Evolutionary conservation across 2,329 filamentous ascomycete species (phyloP), one percentile per base, ranked within the genome.

Genomic region (Aspergillus sclerotialis): DNA sequence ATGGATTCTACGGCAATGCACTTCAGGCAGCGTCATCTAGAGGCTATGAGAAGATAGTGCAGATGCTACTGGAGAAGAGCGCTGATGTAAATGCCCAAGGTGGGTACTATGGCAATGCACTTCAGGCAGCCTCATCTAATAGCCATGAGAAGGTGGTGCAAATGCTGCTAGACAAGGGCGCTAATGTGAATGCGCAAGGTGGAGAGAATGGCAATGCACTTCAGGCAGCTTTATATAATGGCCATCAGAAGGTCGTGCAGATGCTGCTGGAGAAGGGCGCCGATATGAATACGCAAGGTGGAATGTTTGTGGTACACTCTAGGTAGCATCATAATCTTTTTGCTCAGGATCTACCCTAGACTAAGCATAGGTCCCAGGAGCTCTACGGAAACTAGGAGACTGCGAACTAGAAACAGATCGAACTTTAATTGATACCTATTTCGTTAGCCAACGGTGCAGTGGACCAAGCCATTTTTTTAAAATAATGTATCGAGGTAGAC

Each of bases 141-240:
- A 41, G 41, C 13, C 10, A 40, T 12, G 27, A 32, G n/a, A 24
- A 36, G 6, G 33, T 40, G 19, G 39, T 48, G 5, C 35, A 40
- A 14, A 14, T 44, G 9, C 36, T 50, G 3, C 16, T 48, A 4
- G 32, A 35, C 4, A 39, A 32, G 15, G 44, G 43, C 2, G 44
- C 32, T 30, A 31, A 38, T 32, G 31, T 46, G 16, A 36, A 48
- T 26, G 28, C 32, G 7, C 11, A 29, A 28, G 29, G 32, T 27
- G 30, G 33, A 16, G 2, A 4, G 1, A 16, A 39, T 18, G 41
- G 30, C 2, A 23, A 30, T 33, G 37, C 43, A 30, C 33, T 48
- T 9, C 28, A 37, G n/a, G 28, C 23, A 5, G 43, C 41, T 14
- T 28, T 6, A 23, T 23, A 23, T 23, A 7, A 26, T 16, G 43